A percentile compares a stretch with the other conserved stretches of the same genome.
Evolutionary conservation across 192 early-diverging fungal genomes (phyloP).

Genomic region (Rhizoclosmatium globosum): DNA sequence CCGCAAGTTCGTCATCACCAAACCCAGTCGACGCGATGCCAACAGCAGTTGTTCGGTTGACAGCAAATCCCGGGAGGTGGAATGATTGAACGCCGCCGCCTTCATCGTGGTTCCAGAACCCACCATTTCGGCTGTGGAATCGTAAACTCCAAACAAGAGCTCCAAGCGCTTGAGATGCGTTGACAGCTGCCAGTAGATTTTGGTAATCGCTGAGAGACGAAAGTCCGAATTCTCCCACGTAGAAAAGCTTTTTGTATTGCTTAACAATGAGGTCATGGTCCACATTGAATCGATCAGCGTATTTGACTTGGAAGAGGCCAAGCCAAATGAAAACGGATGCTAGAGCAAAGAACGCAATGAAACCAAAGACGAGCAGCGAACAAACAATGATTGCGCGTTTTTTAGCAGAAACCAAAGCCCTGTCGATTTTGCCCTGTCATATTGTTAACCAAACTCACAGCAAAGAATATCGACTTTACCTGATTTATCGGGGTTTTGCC

Average conservation of each 20-base stretch:
- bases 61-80: slow-evolving; percentile 49
- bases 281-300: no score
- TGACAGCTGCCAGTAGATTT: not conserved
- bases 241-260: not conserved
- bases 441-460: no score
- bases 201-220: not conserved
- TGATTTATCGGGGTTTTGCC: no score
- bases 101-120: slow-evolving; percentile 53
- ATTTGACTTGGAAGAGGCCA: no score
- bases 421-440: no score
- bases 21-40: not conserved
- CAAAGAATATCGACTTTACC: no score
- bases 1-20: not conserved
- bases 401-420: no score
- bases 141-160: slow-evolving; percentile 46
- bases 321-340: no score
- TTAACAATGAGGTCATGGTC: no score
- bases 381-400: no score
- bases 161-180: not conserved
- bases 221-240: slow-evolving; percentile 44
- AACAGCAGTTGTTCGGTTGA: not conserved
- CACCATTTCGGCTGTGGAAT: slow-evolving; percentile 39
- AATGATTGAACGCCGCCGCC: slow-evolving; percentile 35
- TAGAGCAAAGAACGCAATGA: no score
- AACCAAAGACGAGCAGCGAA: no score